phyloP scores from a whole-genome alignment of 1,284 basidiomycete species.

The Exobasidium rhododendri region DNA sequence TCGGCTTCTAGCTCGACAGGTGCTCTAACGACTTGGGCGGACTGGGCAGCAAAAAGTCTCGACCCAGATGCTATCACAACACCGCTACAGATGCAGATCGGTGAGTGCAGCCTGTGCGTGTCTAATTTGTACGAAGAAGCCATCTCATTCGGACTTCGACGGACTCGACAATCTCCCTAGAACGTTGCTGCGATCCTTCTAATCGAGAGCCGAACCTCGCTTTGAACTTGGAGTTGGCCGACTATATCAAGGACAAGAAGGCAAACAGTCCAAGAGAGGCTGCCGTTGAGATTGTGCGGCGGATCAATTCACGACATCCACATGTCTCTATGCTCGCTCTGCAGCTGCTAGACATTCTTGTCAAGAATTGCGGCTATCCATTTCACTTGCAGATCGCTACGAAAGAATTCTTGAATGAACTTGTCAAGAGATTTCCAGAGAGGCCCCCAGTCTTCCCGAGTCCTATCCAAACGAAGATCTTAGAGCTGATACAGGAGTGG shows the following conservation, averaged over 20 bases:
- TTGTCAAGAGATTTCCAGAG: conserved; percentile 95
- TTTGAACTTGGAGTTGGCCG: conserved; percentile 86
- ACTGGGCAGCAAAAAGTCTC: conserved; percentile 43
- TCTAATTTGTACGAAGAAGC: too few species aligned
- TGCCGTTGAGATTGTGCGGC: conserved; percentile 74
- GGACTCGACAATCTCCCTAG: conserved; percentile 14
- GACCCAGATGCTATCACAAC: conserved; percentile 38
- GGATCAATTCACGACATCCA: conserved; percentile 83
- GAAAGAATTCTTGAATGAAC: conserved; percentile 97
- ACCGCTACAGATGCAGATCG: conserved; percentile 34
- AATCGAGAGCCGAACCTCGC: conserved; percentile 86
- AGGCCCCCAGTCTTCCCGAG: conserved; percentile 91
- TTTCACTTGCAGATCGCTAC: conserved; percentile 97
- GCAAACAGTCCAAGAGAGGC: conserved; percentile 90
- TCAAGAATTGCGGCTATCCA: conserved; percentile 92
- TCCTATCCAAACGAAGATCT: conserved; percentile 86
- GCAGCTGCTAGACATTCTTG: conserved; percentile 80
- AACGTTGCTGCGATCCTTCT: conserved; percentile 83
- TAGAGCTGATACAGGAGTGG: conserved; percentile 92
- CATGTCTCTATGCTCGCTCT: conserved; percentile 78
- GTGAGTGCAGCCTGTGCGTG: neutral
- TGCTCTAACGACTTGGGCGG: conserved; percentile 33
- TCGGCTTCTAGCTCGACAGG: conserved; percentile 15
- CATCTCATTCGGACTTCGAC: too few species aligned
- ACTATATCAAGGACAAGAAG: conserved; percentile 89